These are phyloP conservation scores for Coemansia sp. DNA, from an alignment of 192 early-diverging fungal genomes.

Conservation along the genomic window DNA sequence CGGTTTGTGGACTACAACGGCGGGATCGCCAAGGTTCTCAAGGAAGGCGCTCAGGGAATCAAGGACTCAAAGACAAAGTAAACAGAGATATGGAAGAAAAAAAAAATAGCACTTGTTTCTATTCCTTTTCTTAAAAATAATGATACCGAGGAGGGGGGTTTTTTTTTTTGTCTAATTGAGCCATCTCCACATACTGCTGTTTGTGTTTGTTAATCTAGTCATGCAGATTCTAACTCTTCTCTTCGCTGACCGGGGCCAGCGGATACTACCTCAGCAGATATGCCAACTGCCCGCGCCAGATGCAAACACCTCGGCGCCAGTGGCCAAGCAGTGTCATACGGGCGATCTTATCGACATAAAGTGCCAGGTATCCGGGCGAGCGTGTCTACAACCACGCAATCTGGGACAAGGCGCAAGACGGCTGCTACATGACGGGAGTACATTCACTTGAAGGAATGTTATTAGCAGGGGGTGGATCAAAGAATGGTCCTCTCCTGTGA, in stretches of 20 bases:
- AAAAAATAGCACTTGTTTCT: background rate
- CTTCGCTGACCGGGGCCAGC: background rate
- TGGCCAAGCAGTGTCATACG: slow-evolving; percentile 30
- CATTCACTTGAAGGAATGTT: slow-evolving; percentile 16
- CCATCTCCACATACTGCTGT: background rate
- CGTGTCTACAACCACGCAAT: slow-evolving; percentile 32
- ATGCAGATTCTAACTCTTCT: background rate
- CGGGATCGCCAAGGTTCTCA: slow-evolving; percentile 38
- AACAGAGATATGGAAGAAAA: background rate
- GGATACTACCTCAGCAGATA: slow-evolving; percentile 19
- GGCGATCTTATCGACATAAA: slow-evolving; percentile 25
- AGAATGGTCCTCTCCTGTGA: background rate
- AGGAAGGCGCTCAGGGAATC: slow-evolving; percentile 15
- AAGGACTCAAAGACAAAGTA: slow-evolving; percentile 17
- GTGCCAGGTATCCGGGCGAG: slow-evolving; percentile 34
- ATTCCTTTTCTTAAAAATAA: background rate
- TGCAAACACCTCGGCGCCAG: slow-evolving; percentile 20
- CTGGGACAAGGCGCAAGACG: slow-evolving; percentile 45
- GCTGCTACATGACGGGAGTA: slow-evolving; percentile 38
- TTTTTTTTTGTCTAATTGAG: background rate
- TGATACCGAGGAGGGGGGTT: too few species aligned
- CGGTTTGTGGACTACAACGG: slow-evolving; percentile 78
- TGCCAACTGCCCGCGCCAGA: slow-evolving; percentile 32
- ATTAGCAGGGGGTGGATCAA: background rate
- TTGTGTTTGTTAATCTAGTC: background rate